phyloP scores from a whole-genome alignment of 805 yeast species.

The Lachancea waltii region DNA sequence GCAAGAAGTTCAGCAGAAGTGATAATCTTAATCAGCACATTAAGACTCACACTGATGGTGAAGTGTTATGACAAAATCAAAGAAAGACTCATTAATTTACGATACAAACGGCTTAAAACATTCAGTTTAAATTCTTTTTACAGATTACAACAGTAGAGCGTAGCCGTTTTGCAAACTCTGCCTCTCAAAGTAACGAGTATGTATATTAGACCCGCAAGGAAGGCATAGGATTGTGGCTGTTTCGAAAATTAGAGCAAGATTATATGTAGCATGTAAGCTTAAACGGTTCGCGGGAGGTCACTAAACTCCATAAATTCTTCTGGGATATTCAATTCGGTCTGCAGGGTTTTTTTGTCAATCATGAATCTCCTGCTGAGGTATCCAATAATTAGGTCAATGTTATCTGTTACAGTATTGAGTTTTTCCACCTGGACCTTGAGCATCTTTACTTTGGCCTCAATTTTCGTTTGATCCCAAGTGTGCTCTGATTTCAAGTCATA shows the following conservation, averaged over 20 bases:
- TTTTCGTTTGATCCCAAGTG: constrained; percentile 20
- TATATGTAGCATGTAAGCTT: not conserved
- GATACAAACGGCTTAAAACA: not conserved
- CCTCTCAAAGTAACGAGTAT: too few species aligned
- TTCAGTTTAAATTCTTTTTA: not conserved
- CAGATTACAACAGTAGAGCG: too few species aligned
- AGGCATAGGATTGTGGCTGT: not conserved
- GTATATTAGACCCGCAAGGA: too few species aligned
- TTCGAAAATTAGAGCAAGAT: not conserved
- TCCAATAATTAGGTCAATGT: constrained; percentile 36
- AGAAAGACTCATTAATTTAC: not conserved
- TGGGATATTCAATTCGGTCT: constrained; percentile 40
- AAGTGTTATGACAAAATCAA: constrained; percentile 1
- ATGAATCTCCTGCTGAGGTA: constrained; percentile 32
- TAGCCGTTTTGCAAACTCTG: too few species aligned
- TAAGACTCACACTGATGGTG: constrained; percentile 41
- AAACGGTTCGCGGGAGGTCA: constrained; percentile 1
- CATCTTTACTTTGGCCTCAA: constrained; percentile 10
- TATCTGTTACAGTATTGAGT: constrained; percentile 32
- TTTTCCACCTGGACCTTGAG: constrained; percentile 8
- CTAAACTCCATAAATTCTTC: constrained; percentile 33
- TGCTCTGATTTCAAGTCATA: constrained; percentile 15
- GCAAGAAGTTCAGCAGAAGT: constrained; percentile 57
- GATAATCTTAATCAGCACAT: constrained; percentile 65
- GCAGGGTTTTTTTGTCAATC: constrained; percentile 28